A percentile compares a stretch with the other conserved stretches of the same genome.
Evolutionary conservation across 2,329 filamentous ascomycete species (phyloP).

Genomic region (Bretziella fagacearum): DNA sequence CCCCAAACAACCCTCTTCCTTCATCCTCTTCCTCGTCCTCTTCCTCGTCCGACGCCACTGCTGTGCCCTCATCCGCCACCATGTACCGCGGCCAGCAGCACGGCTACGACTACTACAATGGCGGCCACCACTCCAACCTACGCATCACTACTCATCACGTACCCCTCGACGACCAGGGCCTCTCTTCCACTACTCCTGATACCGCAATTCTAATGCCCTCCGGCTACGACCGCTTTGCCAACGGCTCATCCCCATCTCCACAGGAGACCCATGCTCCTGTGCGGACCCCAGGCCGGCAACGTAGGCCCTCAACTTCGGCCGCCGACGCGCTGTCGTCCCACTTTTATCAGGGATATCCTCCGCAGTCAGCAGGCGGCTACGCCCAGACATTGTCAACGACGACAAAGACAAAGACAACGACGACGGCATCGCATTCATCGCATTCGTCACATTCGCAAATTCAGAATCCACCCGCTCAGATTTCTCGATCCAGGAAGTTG

Average conservation of each 20-base stretch:
- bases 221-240: conserved; percentile 11
- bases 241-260: background rate
- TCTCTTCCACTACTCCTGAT: conserved; percentile 12
- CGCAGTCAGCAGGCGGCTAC: background rate
- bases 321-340: background rate
- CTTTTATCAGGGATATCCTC: background rate
- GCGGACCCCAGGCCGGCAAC: background rate
- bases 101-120: conserved; percentile 13
- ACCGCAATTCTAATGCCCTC: conserved; percentile 14
- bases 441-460: background rate
- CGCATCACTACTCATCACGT: conserved; percentile 13
- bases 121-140: conserved; percentile 4
- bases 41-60: background rate
- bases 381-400: background rate
- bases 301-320: background rate
- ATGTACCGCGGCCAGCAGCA: conserved; percentile 11
- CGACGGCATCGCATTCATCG: background rate
- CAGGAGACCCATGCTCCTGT: background rate
- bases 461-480: conserved; percentile 3
- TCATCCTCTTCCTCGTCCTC: background rate
- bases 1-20: background rate
- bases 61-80: background rate
- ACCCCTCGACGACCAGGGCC: conserved; percentile 8
- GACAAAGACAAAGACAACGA: background rate
- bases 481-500: conserved; percentile 21